These are phyloP conservation scores for Acer yangbiense DNA, from an alignment of 345 rosid genomes.

Conservation along the genomic window DNA sequence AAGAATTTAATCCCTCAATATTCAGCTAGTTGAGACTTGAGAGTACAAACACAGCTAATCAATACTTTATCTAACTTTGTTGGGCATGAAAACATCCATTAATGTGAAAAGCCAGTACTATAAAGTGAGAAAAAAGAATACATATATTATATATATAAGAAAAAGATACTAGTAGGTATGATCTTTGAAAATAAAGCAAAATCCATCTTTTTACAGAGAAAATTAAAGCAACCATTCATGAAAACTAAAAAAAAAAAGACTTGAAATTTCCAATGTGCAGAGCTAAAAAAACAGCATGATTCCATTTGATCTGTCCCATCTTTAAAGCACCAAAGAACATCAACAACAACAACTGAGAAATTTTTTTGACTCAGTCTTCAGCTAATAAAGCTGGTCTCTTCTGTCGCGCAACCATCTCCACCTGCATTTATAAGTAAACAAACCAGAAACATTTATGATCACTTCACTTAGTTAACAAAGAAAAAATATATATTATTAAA, in stretches of 20 bases:
- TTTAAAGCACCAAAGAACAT: conserved; percentile 20
- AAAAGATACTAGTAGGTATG: not conserved
- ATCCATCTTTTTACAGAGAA: conserved; percentile 19
- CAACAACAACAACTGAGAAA: not conserved
- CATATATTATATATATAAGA: not conserved
- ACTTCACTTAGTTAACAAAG: not conserved
- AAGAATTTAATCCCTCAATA: not conserved
- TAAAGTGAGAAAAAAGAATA: not conserved
- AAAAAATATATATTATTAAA: too few relatives aligned
- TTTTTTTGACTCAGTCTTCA: not conserved
- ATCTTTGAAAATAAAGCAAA: conserved; percentile 16
- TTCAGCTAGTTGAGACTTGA: too few relatives aligned
- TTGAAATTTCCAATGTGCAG: conserved; percentile 9
- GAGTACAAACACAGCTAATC: not conserved
- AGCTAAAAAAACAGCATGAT: not conserved
- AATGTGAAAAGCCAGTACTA: not conserved
- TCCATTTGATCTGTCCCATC: conserved; percentile 20
- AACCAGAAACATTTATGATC: not conserved
- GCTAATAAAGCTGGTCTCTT: conserved; percentile 59
- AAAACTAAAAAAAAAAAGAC: not conserved
- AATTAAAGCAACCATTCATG: not conserved
- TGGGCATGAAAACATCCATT: not conserved
- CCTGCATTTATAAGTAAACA: conserved; percentile 32
- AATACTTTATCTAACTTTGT: not conserved
- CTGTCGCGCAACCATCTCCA: conserved; percentile 64